Percentiles rank a stretch among this genome's conserved stretches.
These are phyloP conservation scores for Venturia effusa DNA, from an alignment of 2,329 filamentous ascomycete species.

Conservation along the genomic window DNA sequence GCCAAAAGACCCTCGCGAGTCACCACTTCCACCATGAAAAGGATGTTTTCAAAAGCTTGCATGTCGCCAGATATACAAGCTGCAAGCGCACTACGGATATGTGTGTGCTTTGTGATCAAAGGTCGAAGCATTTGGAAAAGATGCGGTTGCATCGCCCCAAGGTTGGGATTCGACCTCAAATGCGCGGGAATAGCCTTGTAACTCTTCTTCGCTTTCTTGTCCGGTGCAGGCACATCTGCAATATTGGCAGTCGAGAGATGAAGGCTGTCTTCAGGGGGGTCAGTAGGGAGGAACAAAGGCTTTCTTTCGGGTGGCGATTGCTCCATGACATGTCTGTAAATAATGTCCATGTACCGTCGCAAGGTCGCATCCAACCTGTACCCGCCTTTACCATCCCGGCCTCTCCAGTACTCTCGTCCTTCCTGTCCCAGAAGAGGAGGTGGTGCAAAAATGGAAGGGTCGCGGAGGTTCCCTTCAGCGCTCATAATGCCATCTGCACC, in stretches of 20 bases:
- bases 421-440: slow-evolving; percentile 54
- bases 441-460: slow-evolving; percentile 73
- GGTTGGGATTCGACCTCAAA: slow-evolving; percentile 46
- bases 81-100: slow-evolving; percentile 78
- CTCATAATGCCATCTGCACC: slow-evolving; percentile 92
- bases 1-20: slow-evolving; percentile 63
- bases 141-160: slow-evolving; percentile 77
- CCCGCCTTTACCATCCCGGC: slow-evolving; percentile 65
- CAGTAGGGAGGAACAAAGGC: slow-evolving; percentile 60
- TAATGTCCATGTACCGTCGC: slow-evolving; percentile 80
- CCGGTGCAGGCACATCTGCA: slow-evolving; percentile 21
- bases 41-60: slow-evolving; percentile 62
- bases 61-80: slow-evolving; percentile 59
- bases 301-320: slow-evolving; percentile 53
- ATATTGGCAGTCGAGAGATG: background rate
- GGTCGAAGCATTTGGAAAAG: slow-evolving; percentile 85
- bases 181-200: slow-evolving; percentile 33
- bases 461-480: slow-evolving; percentile 87
- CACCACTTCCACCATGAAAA: slow-evolving; percentile 62
- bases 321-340: slow-evolving; percentile 66
- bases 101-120: slow-evolving; percentile 67
- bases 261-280: slow-evolving; percentile 29
- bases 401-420: slow-evolving; percentile 78
- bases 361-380: slow-evolving; percentile 83
- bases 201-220: slow-evolving; percentile 28